Evolutionary conservation across 352 stramenopile species (phyloP).

Genomic region (Globisporangium nodosum): DNA sequence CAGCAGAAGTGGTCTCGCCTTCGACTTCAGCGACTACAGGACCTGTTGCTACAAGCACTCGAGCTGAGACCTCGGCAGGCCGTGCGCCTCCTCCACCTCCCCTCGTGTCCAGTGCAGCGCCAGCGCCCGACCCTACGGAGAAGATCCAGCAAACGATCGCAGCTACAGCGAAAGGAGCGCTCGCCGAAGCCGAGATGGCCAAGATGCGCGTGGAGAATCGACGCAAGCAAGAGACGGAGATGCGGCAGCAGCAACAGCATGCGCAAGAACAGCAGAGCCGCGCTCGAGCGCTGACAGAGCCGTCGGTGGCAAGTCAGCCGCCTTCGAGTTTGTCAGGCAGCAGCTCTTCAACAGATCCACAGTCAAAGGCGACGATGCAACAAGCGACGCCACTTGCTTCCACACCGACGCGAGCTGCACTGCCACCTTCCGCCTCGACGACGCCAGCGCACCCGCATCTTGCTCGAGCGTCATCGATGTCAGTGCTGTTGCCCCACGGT

Average conservation of each 20-base stretch:
- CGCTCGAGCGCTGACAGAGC: background rate
- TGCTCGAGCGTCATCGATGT: constrained; percentile 5
- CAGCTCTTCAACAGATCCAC: background rate
- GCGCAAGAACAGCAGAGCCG: background rate
- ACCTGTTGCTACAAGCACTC: too few relatives aligned
- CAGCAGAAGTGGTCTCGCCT: too few relatives aligned
- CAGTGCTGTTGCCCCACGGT: background rate
- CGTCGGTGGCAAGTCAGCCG: background rate
- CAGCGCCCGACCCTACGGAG: background rate
- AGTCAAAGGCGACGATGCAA: background rate
- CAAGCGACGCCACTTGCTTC: background rate
- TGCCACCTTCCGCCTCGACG: background rate
- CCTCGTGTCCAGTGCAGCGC: background rate
- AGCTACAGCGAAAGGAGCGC: constrained; percentile 47
- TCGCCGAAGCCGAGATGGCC: constrained; percentile 64
- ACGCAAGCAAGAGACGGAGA: constrained; percentile 48
- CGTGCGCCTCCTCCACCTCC: background rate
- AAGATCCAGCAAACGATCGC: constrained; percentile 32
- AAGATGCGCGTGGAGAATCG: constrained; percentile 59
- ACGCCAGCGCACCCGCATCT: background rate
- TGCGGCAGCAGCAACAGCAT: constrained; percentile 20
- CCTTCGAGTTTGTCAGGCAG: background rate
- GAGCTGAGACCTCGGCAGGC: background rate
- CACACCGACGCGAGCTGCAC: background rate
- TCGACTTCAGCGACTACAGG: background rate